A percentile compares a stretch with the other conserved stretches of the same genome.
These are phyloP conservation scores for Agaricus bisporus DNA, from an alignment of 768 basidiomycete species.

Conservation along the genomic window DNA sequence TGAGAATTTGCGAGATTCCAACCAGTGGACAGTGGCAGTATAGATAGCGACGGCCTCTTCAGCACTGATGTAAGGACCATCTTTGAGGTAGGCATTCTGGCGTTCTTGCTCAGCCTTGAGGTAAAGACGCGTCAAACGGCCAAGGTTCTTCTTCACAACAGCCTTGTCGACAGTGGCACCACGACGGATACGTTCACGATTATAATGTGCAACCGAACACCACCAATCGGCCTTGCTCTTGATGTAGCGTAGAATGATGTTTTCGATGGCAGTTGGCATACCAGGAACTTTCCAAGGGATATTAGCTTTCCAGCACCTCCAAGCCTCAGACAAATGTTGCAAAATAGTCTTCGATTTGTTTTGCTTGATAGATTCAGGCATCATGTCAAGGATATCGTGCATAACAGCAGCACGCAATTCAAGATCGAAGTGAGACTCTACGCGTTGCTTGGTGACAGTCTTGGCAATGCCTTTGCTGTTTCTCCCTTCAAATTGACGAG, in stretches of 20 bases:
- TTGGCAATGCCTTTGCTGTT: slow-evolving; percentile 96
- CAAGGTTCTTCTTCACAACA: slow-evolving; percentile 98
- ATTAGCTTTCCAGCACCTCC: slow-evolving; percentile 97
- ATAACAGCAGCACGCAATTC: slow-evolving; percentile 97
- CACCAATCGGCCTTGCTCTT: slow-evolving; percentile 99
- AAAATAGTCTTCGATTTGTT: slow-evolving; percentile 99
- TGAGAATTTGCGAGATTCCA: slow-evolving; percentile 95
- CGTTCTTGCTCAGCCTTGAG: slow-evolving; percentile 98
- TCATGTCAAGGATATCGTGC: slow-evolving; percentile 99
- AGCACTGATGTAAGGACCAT: slow-evolving; percentile 97
- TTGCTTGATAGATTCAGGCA: slow-evolving; percentile 99
- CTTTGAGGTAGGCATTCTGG: slow-evolving; percentile 97
- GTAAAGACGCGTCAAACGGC: slow-evolving; percentile 94
- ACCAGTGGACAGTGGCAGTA: slow-evolving; percentile 97
- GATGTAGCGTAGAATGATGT: slow-evolving; percentile 97
- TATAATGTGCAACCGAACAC: slow-evolving; percentile 97
- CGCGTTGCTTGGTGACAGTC: slow-evolving; percentile 98
- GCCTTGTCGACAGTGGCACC: slow-evolving; percentile 98
- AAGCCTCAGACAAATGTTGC: slow-evolving; percentile 96
- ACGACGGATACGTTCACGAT: slow-evolving; percentile 93
- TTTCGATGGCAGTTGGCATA: slow-evolving; percentile 99
- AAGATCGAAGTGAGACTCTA: slow-evolving; percentile 97
- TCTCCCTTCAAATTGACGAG: slow-evolving; percentile 96
- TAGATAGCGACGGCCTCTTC: slow-evolving; percentile 99
- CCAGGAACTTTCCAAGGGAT: slow-evolving; percentile 99